These are phyloP conservation scores for Symbiodinium natans DNA, from an alignment of 73 alveolate species.

Conservation along the genomic window DNA sequence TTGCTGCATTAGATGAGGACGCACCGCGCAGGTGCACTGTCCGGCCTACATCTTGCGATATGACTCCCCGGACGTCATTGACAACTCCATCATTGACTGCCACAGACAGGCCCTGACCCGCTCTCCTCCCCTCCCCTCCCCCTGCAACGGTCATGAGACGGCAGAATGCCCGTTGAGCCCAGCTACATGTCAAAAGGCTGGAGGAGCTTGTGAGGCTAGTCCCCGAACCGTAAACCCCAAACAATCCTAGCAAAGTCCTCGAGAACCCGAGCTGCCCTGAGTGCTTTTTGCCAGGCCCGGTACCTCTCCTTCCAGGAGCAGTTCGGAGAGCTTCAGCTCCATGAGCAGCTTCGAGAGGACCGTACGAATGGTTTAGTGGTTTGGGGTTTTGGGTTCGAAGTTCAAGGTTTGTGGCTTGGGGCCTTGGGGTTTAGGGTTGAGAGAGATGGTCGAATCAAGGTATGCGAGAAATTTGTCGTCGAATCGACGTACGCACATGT, in stretches of 20 bases:
- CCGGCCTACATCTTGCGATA: constrained; percentile 89
- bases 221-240: too few relatives aligned
- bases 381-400: neutral
- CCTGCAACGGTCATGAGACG: neutral
- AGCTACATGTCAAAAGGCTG: too few relatives aligned
- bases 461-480: too few relatives aligned
- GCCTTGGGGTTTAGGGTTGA: too few relatives aligned
- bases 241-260: neutral
- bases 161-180: neutral
- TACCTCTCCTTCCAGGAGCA: constrained; percentile 94
- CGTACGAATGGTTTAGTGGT: neutral
- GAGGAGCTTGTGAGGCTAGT: too few relatives aligned
- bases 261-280: neutral
- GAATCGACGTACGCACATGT: too few relatives aligned
- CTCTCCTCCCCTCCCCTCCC: neutral
- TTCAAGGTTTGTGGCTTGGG: neutral
- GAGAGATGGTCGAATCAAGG: too few relatives aligned
- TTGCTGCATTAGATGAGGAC: too few relatives aligned
- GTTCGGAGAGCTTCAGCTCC: constrained; percentile 90
- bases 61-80: constrained; percentile 93
- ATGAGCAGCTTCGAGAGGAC: constrained; percentile 91
- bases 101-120: constrained; percentile 88
- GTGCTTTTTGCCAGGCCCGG: constrained; percentile 47
- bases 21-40: constrained; percentile 93
- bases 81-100: constrained; percentile 87